Evolutionary conservation across 2,329 filamentous ascomycete genomes (phyloP).

Genomic region (Kalmusia sp.): DNA sequence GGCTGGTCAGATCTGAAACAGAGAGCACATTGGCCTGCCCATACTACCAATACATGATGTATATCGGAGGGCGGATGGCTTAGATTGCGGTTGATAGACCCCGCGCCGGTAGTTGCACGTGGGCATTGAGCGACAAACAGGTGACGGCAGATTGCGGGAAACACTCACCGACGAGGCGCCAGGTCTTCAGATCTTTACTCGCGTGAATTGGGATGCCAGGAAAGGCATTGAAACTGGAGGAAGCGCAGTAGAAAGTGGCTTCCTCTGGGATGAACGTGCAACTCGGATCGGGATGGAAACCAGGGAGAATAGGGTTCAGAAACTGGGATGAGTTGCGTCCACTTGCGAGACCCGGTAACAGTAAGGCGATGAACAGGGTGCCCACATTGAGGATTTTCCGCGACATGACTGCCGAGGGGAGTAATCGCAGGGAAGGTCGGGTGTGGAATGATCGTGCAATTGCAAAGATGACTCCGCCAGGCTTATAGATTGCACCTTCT

Average conservation of each 20-base stretch:
- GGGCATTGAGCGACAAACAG: background rate
- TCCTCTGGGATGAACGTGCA: slow-evolving; percentile 52
- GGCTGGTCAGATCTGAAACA: slow-evolving; percentile 1
- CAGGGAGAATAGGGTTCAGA: slow-evolving; percentile 57
- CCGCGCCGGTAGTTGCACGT: slow-evolving; percentile 10
- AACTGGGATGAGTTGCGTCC: slow-evolving; percentile 12
- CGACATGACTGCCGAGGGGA: slow-evolving; percentile 20
- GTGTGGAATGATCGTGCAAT: slow-evolving; percentile 2
- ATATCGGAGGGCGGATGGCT: background rate
- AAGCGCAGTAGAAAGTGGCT: slow-evolving; percentile 60
- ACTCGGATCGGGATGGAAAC: slow-evolving; percentile 59
- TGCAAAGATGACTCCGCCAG: slow-evolving; percentile 1
- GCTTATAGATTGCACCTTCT: slow-evolving; percentile 22
- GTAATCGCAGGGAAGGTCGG: background rate
- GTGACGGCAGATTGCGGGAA: background rate
- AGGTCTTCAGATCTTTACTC: slow-evolving; percentile 59
- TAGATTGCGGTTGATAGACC: slow-evolving; percentile 7
- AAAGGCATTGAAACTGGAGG: slow-evolving; percentile 61
- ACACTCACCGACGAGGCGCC: slow-evolving; percentile 52
- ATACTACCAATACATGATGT: slow-evolving; percentile 8
- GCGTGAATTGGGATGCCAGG: slow-evolving; percentile 62
- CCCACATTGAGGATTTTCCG: background rate
- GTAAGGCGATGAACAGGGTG: slow-evolving; percentile 3
- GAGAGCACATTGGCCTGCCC: background rate
- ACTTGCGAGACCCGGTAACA: slow-evolving; percentile 10